Evolutionary conservation across 208 protist genomes (phyloP), one percentile per base, ranked within the genome.

Genomic region (Leptomonas pyrrhocoris): DNA sequence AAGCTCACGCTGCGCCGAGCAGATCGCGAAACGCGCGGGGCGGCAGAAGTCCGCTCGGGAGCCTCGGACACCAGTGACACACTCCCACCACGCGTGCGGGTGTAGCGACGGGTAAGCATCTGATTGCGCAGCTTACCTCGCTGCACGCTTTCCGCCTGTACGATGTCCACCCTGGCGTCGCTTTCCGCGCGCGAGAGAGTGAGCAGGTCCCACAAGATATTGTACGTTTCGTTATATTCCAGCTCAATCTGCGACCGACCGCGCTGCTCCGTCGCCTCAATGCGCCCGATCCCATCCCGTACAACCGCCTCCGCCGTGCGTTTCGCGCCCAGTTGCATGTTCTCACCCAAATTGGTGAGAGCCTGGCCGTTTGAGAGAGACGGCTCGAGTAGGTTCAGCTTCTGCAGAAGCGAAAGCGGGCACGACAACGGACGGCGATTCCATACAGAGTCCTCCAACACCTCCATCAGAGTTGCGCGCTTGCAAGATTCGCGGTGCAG

Each of bases 371-470:
- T 63, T 11, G 66, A 54, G 4, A 58, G 51, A 18, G 74, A 69
- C 31, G 56, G 64, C 40, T 92, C 90, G 0, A 94, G 73, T 0
- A 95, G 45, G 57, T 92, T 83, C 28, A 96, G 73, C 73, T 94
- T 95, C 42, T 94, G 83, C 21, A 92, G 72, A 19, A 96, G 73
- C 8, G 85, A 85, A 28, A 92, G 68, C 28, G 92, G 90, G 63
- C 89, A 95, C 2, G 86, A 86, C 4, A 89, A 58, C n/a, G 92
- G 92, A 15, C 92, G 83, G 21, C 84, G 77, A 66, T 87, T 89
- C 90, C 92, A 96, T 15, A 95, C 79, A 15, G 86, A 83, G 68
- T 91, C 76, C 27, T 93, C 79, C 16, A 89, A 67, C n/a, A 96
- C 70, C 34, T 94, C 86, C 60, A 92, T 73, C 28, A 96, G 71